These are phyloP conservation scores for Lentinus tigrinus DNA, from an alignment of 768 basidiomycete species.

Conservation along the genomic window DNA sequence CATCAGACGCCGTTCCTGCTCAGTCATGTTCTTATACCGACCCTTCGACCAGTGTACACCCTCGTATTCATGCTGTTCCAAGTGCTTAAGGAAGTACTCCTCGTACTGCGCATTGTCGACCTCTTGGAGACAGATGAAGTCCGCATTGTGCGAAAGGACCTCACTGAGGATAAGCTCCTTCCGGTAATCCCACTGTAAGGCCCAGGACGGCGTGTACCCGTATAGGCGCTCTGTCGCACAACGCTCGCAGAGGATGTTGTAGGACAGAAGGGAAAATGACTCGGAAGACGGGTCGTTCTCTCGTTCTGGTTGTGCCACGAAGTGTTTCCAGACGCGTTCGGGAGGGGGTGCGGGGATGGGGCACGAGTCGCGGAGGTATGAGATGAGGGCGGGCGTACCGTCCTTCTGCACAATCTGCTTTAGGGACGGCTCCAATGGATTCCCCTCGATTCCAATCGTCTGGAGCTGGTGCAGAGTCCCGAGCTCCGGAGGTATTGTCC, in stretches of 20 bases:
- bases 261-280: slow-evolving; percentile 78
- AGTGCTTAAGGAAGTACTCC: slow-evolving; percentile 79
- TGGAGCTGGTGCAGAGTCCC: slow-evolving; percentile 91
- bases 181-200: slow-evolving; percentile 92
- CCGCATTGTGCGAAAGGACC: slow-evolving; percentile 75
- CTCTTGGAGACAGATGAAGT: slow-evolving; percentile 94
- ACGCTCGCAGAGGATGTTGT: slow-evolving; percentile 93
- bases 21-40: slow-evolving; percentile 89
- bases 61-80: slow-evolving; percentile 78
- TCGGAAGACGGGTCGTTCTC: slow-evolving; percentile 72
- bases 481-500: slow-evolving; percentile 80
- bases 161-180: slow-evolving; percentile 87
- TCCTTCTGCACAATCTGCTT: slow-evolving; percentile 89
- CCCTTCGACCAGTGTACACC: slow-evolving; percentile 92
- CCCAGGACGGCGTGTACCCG: slow-evolving; percentile 97
- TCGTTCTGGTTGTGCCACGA: slow-evolving; percentile 57
- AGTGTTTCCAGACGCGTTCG: slow-evolving; percentile 71
- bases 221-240: slow-evolving; percentile 88
- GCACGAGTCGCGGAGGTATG: slow-evolving; percentile 91
- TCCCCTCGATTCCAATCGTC: slow-evolving; percentile 95
- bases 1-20: slow-evolving; percentile 80
- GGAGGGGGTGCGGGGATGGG: slow-evolving; percentile 81
- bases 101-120: slow-evolving; percentile 91
- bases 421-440: slow-evolving; percentile 78
- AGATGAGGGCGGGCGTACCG: slow-evolving; percentile 86